phyloP scores from a whole-genome alignment of 176 grass and related monocot genomes.

The Oryza meyeriana region DNA sequence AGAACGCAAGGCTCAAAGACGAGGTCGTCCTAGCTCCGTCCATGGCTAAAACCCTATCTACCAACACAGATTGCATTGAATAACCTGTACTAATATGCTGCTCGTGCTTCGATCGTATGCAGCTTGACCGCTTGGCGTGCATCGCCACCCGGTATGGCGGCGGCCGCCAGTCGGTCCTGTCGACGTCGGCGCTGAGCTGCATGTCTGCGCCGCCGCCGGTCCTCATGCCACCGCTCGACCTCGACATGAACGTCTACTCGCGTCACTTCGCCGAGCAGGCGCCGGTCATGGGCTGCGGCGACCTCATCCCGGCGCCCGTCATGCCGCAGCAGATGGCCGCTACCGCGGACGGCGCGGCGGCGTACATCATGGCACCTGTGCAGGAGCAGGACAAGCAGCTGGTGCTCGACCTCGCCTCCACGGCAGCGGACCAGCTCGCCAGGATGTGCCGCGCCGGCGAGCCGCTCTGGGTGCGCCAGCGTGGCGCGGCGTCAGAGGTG shows the following conservation, averaged over 20 bases:
- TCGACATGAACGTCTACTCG: conserved; percentile 83
- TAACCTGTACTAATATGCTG: neutral
- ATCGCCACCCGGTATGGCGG: conserved; percentile 57
- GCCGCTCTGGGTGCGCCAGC: conserved; percentile 55
- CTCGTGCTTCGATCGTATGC: conserved; percentile 13
- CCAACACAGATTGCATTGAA: neutral
- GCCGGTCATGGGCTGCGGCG: conserved; percentile 47
- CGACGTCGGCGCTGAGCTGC: conserved; percentile 38
- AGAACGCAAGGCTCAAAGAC: conserved; percentile 91
- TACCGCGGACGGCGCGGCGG: neutral
- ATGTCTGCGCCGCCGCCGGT: conserved; percentile 38
- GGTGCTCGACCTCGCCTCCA: conserved; percentile 65
- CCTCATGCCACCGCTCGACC: conserved; percentile 65
- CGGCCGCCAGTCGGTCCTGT: conserved; percentile 30
- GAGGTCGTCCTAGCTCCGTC: conserved; percentile 35
- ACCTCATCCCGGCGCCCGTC: conserved; percentile 35
- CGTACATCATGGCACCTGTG: conserved; percentile 39
- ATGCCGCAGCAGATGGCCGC: conserved; percentile 30
- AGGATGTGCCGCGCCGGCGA: conserved; percentile 57
- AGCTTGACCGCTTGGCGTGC: conserved; percentile 92
- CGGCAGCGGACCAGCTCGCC: conserved; percentile 58
- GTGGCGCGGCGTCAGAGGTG: conserved; percentile 21
- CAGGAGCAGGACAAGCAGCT: conserved; percentile 72
- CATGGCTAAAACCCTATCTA: neutral
- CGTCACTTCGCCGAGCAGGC: conserved; percentile 65